A percentile compares a stretch with the other conserved stretches of the same genome.
Conservation (phyloP, 2,329 filamentous ascomycete genomes). For the Meredithiella fracta region DNA sequence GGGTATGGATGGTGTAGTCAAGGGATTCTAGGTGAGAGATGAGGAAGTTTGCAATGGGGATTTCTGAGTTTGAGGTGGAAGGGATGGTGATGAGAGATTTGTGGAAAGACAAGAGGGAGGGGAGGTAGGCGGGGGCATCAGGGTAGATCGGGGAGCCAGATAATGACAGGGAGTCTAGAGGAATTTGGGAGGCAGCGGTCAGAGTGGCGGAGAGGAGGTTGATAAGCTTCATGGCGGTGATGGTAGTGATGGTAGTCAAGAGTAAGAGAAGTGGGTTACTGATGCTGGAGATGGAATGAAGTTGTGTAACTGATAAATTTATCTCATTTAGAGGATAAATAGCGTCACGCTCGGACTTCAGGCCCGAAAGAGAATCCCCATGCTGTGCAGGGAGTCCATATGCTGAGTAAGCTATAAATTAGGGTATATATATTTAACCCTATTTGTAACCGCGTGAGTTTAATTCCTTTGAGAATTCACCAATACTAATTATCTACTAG, state of each 20-base stretch:
- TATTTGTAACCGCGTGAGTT: too few relatives aligned
- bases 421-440: too few relatives aligned
- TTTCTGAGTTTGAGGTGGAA: slow-evolving; percentile 14
- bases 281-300: background rate
- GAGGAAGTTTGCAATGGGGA: background rate
- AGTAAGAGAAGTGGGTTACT: background rate
- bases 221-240: background rate
- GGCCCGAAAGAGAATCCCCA: too few relatives aligned
- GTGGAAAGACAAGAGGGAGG: slow-evolving; percentile 8
- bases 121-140: slow-evolving; percentile 7
- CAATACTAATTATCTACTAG: too few relatives aligned
- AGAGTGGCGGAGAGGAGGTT: background rate
- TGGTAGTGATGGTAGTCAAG: background rate
- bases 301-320: too few relatives aligned
- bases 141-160: background rate
- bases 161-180: background rate
- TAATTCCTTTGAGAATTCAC: too few relatives aligned
- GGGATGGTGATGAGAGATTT: slow-evolving; percentile 12
- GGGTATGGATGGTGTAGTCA: background rate
- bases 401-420: too few relatives aligned
- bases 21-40: background rate
- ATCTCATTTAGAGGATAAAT: too few relatives aligned
- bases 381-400: too few relatives aligned
- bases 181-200: background rate
- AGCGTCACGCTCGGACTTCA: too few relatives aligned